Evolutionary conservation across 208 protist genomes (phyloP).

Genomic region (Leishmania turanica): DNA sequence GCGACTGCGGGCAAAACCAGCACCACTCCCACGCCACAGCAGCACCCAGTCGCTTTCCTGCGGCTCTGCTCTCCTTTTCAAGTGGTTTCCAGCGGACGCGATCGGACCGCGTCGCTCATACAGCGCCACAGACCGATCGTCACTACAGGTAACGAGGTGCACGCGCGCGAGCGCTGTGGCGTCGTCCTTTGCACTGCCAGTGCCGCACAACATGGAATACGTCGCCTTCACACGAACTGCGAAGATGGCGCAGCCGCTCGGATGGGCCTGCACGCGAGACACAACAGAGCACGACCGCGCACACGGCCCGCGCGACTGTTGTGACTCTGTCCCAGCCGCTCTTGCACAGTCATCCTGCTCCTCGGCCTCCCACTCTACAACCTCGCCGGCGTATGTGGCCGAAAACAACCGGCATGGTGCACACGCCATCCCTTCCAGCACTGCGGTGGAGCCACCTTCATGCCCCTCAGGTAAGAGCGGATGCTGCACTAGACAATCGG

Average conservation of each 20-base stretch:
- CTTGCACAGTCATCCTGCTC: not conserved
- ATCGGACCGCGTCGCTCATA: slow-evolving; percentile 18
- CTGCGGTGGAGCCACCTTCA: not conserved
- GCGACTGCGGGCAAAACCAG: slow-evolving; percentile 49
- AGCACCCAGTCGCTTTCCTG: slow-evolving; percentile 31
- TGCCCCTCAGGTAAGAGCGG: not conserved
- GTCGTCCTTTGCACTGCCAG: not conserved
- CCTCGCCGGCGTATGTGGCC: slow-evolving; percentile 59
- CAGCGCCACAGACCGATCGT: slow-evolving; percentile 68
- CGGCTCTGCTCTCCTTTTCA: not conserved
- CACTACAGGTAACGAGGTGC: slow-evolving; percentile 73
- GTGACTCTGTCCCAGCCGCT: not conserved
- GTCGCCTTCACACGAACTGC: slow-evolving; percentile 33
- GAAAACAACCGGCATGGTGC: slow-evolving; percentile 36
- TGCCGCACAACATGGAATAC: not conserved
- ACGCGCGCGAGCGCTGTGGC: not conserved
- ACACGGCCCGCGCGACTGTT: not conserved
- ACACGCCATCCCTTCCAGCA: not conserved
- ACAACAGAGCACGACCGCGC: slow-evolving; percentile 8
- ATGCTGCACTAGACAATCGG: slow-evolving; percentile 28
- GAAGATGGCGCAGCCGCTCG: slow-evolving; percentile 69
- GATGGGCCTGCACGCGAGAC: slow-evolving; percentile 45
- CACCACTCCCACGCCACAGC: slow-evolving; percentile 43
- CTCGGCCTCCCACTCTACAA: slow-evolving; percentile 41
- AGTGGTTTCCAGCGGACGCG: not conserved